phyloP scores from a whole-genome alignment of 148 eudicot genomes.

The Simmondsia chinensis region DNA sequence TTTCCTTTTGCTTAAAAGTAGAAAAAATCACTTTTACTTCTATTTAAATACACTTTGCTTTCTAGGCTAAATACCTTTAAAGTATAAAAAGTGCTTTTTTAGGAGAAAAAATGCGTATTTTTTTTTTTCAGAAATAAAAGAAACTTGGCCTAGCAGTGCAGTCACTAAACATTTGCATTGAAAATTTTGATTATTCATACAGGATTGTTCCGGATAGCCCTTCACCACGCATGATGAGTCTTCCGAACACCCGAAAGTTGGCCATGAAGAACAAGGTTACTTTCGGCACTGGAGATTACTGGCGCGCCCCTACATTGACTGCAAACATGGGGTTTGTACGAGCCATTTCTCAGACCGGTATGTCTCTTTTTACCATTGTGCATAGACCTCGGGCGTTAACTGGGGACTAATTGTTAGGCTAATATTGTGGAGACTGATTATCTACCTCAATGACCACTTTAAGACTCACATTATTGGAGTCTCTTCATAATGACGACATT shows the following conservation, averaged over 20 bases:
- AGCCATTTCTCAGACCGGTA: slow-evolving; percentile 86
- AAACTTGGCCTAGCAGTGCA: not conserved
- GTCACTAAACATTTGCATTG: not conserved
- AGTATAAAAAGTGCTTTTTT: no score
- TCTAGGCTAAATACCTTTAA: no score
- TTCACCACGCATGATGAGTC: slow-evolving; percentile 63
- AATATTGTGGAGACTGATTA: not conserved
- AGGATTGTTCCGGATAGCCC: slow-evolving; percentile 81
- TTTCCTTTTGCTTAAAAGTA: no score
- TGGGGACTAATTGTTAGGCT: slow-evolving; percentile 31
- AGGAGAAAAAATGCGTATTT: not conserved
- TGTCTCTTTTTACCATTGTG: slow-evolving; percentile 64
- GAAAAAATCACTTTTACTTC: no score
- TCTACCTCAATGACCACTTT: not conserved
- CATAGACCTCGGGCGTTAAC: slow-evolving; percentile 79
- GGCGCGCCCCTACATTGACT: slow-evolving; percentile 76
- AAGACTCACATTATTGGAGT: not conserved
- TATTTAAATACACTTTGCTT: no score
- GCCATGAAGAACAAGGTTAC: slow-evolving; percentile 77
- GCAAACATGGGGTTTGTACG: slow-evolving; percentile 92
- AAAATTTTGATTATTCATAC: slow-evolving; percentile 5
- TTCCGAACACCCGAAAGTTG: slow-evolving; percentile 83
- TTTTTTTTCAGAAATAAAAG: not conserved
- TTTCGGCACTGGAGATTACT: slow-evolving; percentile 87
- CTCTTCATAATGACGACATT: not conserved